These are phyloP conservation scores for Brassica cretica DNA, from an alignment of 345 rosid genomes.

Conservation along the genomic window DNA sequence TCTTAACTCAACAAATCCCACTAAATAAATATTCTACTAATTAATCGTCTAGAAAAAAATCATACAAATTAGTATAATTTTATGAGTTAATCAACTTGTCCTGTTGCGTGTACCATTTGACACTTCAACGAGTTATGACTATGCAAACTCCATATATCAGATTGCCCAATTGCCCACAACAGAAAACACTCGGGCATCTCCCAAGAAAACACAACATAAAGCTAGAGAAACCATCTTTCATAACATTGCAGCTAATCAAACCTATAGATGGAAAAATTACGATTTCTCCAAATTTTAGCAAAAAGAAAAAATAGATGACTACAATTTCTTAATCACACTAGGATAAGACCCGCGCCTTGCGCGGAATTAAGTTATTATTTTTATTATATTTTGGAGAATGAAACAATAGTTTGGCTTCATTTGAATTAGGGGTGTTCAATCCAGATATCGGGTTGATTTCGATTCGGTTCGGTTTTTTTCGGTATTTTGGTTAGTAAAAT, in stretches of 20 bases:
- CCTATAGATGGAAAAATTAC: background rate
- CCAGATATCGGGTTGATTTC: no score
- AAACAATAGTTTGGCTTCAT: no score
- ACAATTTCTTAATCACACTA: background rate
- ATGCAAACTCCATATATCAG: background rate
- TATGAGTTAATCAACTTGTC: background rate
- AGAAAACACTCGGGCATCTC: no score
- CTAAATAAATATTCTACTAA: background rate
- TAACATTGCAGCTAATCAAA: background rate
- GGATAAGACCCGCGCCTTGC: no score
- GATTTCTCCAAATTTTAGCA: background rate
- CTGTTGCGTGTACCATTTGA: background rate
- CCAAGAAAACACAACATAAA: background rate
- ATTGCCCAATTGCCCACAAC: no score
- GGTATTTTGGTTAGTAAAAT: no score
- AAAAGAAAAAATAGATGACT: no score
- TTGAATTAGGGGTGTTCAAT: no score
- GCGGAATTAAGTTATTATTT: no score
- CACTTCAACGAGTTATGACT: background rate
- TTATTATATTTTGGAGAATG: no score
- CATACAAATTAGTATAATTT: background rate
- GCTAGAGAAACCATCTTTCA: background rate
- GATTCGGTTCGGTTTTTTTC: no score
- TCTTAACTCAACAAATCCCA: slow-evolving; percentile 4
- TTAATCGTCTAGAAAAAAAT: background rate